Base-by-base conservation (phyloP, 805 yeast species). In the Saccharomycopsis fibuligera region DNA sequence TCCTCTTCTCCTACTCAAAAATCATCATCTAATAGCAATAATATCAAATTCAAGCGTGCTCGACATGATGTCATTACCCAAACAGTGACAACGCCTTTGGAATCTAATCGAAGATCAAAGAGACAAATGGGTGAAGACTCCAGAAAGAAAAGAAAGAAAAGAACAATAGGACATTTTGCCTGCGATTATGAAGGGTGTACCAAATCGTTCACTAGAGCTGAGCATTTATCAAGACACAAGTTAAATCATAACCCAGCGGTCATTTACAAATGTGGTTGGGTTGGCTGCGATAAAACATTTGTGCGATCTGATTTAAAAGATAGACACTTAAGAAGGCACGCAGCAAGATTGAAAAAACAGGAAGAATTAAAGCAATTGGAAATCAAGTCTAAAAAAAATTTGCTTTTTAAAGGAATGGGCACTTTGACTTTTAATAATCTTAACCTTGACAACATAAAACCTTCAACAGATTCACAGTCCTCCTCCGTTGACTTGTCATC, bases 161-260 rank as follows among this genome's bases (percentile, higher is more conserved):
- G 52, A 19, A 17, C 24, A 3, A 21, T 43, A 1, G 71, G 71
- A 2, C 53, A 59, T n/a, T 64, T 56, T 48, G 55, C 56, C 19
- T 78, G 81, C 57, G 72, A 72, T 33, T 64, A 60, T 47, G 72
- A 70, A 6, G 71, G 71, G 31, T 81, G 87, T 57, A 68, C 65
- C 35, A 81, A 81, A 58, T 65, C 68, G 17, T 81, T 81, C 56
- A 73, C 77, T 21, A 59, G 87, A 44, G 73, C 80, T 1, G 87
- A 81, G 57, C 87, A 81, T 63, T 60, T 81, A 14, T 71, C 84
- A 2, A 64, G 87, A 44, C 87, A 81, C 58, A 73, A 77, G 57
- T 66, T 81, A 44, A 81, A 81, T 58, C 87, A 81, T 54, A 68
- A 72, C 49, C 77, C 78, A 2, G 68, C 72, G 19, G 74, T 74